Evolutionary conservation across 768 basidiomycete species (phyloP).

Genomic region (Lactarius pseudohatsudake): DNA sequence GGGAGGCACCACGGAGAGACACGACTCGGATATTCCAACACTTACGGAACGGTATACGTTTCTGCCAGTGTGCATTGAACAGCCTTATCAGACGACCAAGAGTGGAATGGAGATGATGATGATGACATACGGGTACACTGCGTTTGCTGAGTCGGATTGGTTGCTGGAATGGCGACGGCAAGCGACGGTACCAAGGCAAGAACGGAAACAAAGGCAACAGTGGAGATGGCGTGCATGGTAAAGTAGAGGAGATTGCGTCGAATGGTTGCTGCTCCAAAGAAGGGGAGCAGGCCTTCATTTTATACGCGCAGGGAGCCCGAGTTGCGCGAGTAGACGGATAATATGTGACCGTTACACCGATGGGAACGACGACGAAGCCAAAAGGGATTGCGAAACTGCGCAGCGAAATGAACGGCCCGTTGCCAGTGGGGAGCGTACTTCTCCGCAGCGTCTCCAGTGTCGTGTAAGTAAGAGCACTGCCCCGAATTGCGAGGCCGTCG

Average conservation of each 20-base stretch:
- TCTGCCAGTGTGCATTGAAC: background rate
- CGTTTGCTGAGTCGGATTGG: background rate
- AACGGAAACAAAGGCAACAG: constrained; percentile 3
- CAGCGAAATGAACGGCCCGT: background rate
- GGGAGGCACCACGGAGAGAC: background rate
- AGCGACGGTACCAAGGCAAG: constrained; percentile 5
- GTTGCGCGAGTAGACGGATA: too few species aligned
- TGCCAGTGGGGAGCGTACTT: background rate
- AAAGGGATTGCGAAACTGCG: background rate
- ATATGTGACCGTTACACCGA: too few species aligned
- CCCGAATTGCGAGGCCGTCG: background rate
- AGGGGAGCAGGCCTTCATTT: background rate
- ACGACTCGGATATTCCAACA: background rate
- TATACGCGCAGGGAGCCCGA: background rate
- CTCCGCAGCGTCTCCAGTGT: background rate
- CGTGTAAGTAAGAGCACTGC: background rate
- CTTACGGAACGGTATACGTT: background rate
- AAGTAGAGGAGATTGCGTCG: background rate
- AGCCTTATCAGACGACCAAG: background rate
- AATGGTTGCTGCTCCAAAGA: background rate
- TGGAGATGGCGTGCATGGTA: constrained; percentile 9
- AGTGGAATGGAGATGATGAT: background rate
- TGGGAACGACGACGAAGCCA: too few species aligned
- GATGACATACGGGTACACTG: too few species aligned
- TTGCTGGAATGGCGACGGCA: background rate